Conservation (phyloP, 2,329 filamentous ascomycete genomes). For the Colletotrichum magnum region DNA sequence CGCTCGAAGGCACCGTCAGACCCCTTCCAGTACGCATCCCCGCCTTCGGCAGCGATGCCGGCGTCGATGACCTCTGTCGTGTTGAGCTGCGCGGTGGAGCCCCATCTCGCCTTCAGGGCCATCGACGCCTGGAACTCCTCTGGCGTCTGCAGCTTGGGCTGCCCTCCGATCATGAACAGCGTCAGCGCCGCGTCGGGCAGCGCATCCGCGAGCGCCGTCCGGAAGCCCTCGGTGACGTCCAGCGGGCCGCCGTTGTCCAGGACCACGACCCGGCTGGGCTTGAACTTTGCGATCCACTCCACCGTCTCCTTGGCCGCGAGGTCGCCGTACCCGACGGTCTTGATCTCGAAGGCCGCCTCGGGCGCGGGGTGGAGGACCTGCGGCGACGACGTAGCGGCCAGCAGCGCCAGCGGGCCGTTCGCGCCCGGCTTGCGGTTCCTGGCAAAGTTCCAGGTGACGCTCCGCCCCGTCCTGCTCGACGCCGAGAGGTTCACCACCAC, state of each 20-base stretch:
- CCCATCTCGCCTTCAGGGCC: constrained; percentile 13
- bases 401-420: constrained; percentile 43
- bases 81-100: constrained; percentile 25
- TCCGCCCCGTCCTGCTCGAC: constrained; percentile 48
- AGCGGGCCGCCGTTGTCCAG: constrained; percentile 43
- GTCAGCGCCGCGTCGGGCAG: constrained; percentile 1
- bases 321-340: constrained; percentile 33
- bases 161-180: constrained; percentile 13
- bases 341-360: constrained; percentile 20
- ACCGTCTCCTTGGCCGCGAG: constrained; percentile 15
- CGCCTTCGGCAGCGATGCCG: constrained; percentile 22
- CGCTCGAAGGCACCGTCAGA: constrained; percentile 24
- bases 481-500: constrained; percentile 50
- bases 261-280: constrained; percentile 41
- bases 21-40: background rate
- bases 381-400: constrained; percentile 47
- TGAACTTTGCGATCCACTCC: constrained; percentile 35
- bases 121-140: constrained; percentile 8
- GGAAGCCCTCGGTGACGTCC: constrained; percentile 16
- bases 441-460: constrained; percentile 46
- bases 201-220: constrained; percentile 7
- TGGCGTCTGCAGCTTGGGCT: constrained; percentile 8
- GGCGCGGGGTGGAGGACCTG: constrained; percentile 11
- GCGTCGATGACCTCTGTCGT: constrained; percentile 36
- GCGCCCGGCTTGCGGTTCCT: constrained; percentile 31